Evolutionary conservation across 345 rosid genomes (phyloP), one percentile per base, ranked within the genome.

Genomic region (Punica granatum): DNA sequence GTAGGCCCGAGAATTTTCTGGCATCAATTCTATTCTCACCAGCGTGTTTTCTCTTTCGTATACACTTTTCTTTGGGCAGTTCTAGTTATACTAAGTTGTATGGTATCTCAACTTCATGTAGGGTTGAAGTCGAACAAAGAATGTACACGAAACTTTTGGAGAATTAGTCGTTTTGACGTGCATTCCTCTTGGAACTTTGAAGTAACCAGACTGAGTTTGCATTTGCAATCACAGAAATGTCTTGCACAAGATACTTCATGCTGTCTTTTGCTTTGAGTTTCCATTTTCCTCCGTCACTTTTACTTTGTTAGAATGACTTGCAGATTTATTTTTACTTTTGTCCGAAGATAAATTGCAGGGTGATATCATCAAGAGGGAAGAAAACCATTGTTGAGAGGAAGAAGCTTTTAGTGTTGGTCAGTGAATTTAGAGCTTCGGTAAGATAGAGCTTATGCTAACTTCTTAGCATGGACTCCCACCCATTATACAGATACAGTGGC

Each of bases 401-500:
- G 42, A 36, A 23, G 7, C 16, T 10, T 16, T 18, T 6, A 26
- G 39, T 12, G 13, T 30, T 60, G 43, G 6, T 34, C 39, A 2
- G 43, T 61, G n/a, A 23, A n/a, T 35, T 36, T 26, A 33, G 65
- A 26, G 34, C 33, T 56, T 56, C 14, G 34, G 26, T 8, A 30
- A 18, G 33, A 28, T 56, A 26, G 34, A 56, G 61, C 18, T 28
- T 30, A 56, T 26, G 61, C 61, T 56, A 30, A 15, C 30, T 28
- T 26, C 33, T 56, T 56, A 28, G 34, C 34, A 88, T 86, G 94
- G 90, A 76, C 44, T 76, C 84, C 2, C 84, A 66, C 58, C 80
- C 73, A 48, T n/a, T 72, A 56, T 78, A 79, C 62, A 58, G 80
- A 53, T 75, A n/a, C 21, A 26, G 34, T 28, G 33, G 80, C 8